Base-by-base conservation (phyloP, 2,329 filamentous ascomycete species). In the Graphiopsis chlorocephala region DNA sequence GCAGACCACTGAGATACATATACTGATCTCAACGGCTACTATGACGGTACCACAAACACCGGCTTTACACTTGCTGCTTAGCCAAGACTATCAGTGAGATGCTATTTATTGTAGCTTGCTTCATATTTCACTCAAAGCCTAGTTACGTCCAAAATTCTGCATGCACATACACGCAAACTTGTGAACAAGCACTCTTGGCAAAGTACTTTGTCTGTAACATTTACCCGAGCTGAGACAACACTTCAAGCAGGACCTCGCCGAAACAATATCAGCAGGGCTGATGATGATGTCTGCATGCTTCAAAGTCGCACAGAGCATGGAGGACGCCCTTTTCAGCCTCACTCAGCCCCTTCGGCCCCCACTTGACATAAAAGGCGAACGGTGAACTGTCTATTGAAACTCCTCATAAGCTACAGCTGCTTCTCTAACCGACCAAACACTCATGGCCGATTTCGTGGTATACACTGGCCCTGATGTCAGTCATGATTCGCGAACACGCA, bases 401-500 rank as follows among this genome's bases (percentile, higher is more conserved):
- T 45, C n/a, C 8, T 12, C n/a, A n/a, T n/a, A n/a, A n/a, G n/a
- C n/a, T 20, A 20, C 38, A 45, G n/a, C 17, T 45, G 38, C n/a
- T 45, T 20, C 8, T 20, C 1, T 11, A n/a, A 20, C 11, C 38
- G n/a, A n/a, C 8, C 20, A 8, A n/a, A 20, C 7, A 6, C 1
- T 7, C 38, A 45, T 45, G 38, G 38, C n/a, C 3, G 28, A 67
- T 50, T 67, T 67, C 35, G 64, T 67, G 4, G 31, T 63, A 35
- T 28, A 59, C 20, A 35, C 52, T 38, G 64, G 65, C 7, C 28
- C 58, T 26, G 33, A 52, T 25, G 58, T 31, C 45, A 55, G 59
- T 23, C 58, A 67, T 45, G 63, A 67, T 56, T 42, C 47, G 5
- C 29, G 50, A 26, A 63, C 63, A 20, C 33, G 65, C 38, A 64